phyloP scores from a whole-genome alignment of 2,329 filamentous ascomycete genomes.

The Diaporthe sp. region DNA sequence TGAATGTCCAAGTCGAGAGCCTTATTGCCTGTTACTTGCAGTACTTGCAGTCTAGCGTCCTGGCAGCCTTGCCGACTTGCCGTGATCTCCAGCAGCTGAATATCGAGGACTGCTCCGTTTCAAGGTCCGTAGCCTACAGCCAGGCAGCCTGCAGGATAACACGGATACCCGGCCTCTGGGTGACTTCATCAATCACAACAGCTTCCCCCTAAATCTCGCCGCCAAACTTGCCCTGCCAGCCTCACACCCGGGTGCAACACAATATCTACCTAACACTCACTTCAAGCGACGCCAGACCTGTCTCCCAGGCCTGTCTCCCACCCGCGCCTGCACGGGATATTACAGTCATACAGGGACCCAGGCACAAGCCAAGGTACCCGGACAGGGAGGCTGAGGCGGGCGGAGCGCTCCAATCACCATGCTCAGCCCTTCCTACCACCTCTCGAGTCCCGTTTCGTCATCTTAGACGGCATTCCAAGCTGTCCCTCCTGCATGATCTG shows the following conservation, averaged over 20 bases:
- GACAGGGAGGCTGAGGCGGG: constrained; percentile 38
- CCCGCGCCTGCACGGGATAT: neutral
- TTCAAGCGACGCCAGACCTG: constrained; percentile 2
- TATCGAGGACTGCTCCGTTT: neutral
- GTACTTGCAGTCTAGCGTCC: neutral
- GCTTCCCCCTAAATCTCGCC: neutral
- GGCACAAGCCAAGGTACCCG: constrained; percentile 18
- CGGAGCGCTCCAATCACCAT: constrained; percentile 36
- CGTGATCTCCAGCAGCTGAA: constrained; percentile 8
- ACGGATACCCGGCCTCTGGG: neutral
- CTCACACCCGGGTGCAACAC: neutral
- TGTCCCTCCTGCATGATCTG: constrained; percentile 32
- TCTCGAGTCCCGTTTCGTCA: constrained; percentile 38
- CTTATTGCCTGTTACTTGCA: neutral
- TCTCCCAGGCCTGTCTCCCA: neutral
- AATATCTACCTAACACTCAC: neutral
- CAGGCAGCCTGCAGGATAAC: constrained; percentile 4
- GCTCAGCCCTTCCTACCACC: constrained; percentile 38
- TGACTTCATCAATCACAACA: neutral
- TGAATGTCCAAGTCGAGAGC: constrained; percentile 2
- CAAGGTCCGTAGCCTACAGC: neutral
- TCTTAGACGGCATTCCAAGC: constrained; percentile 24
- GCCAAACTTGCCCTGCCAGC: neutral
- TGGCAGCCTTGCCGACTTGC: constrained; percentile 18
- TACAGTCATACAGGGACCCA: constrained; percentile 4